Base-by-base conservation (phyloP, 345 rosid genomes). In the Eucalyptus microcorys region DNA sequence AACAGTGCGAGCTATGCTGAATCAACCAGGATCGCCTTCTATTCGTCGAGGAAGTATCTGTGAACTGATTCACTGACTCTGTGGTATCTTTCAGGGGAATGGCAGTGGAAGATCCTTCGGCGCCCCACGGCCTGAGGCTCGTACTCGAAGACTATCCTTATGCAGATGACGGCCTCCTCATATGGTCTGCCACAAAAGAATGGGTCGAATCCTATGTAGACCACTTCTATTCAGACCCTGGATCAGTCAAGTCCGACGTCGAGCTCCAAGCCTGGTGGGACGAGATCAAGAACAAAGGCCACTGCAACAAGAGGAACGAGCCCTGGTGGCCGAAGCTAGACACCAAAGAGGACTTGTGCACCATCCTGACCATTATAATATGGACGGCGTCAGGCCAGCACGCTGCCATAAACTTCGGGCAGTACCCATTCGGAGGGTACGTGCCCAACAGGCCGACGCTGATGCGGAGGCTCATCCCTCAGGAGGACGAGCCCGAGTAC, bases 181-280 rank as follows among this genome's bases (percentile, higher is more conserved):
- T 97, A 22, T 97, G 99, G 99, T 94, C 96, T 32, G 99, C 99
- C 50, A 96, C 93, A 88, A 92, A 94, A 91, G 94, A 95, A 85
- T 92, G 94, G 91, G 98, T 96, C 2, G 93, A 96, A 88, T 93
- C 98, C 30, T 97, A 95, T 85, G 97, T 96, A 4, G 87, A 88
- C 52, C 97, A 93, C 95, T 97, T 95, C 94, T 97, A 97, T 68
- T 47, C 93, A 0, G 96, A 95, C 49, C 90, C 96, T 4, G 91
- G 93, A 71, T 93, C 98, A 10, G 89, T 96, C 89, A 84, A 90
- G 42, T 92, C 98, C 11, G 99, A 97, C 87, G 24, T 91, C 19
- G 99, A 97, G 93, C 96, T 97, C 88, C 98, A 95, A 91, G 94
- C 94, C 37, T 97, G 99, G 99, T 97, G 99, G 99, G 91, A 92